Evolutionary conservation across 2,329 filamentous ascomycete genomes (phyloP), one percentile per base, ranked within the genome.

Genomic region (Epichloe coenophiala): DNA sequence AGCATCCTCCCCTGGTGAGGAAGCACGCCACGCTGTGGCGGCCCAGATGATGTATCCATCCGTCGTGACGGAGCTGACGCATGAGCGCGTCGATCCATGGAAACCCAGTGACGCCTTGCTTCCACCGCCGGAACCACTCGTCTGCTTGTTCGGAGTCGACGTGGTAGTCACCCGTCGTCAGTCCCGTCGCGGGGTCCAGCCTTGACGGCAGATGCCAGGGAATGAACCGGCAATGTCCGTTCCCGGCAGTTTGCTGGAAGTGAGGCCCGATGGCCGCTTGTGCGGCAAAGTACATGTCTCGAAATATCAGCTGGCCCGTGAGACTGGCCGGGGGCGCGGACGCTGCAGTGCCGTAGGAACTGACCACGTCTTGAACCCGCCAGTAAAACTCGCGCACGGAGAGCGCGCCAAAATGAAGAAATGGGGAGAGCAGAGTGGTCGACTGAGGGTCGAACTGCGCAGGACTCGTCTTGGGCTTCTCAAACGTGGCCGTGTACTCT

Each of bases 261-360:
- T 69, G 59, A 35, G 75, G 71, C 0, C 85, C 85, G 1, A 88
- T 68, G 0, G 77, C 74, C 1, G 84, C 83, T 61, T 90, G 84
- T 0, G 85, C 84, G 13, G 77, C 84, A 58, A 90, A 89, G 65
- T 89, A 90, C 86, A 90, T 90, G 61, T 90, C 86, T 15, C 86
- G 75, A 63, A 90, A 90, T 11, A 88, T 70, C 1, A 90, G 66
- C 58, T 90, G 86, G 3, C 86, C 86, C 0, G 76, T 81, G 15
- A 90, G 64, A 54, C 79, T 85, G n/a, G 78, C 79, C 0, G 86
- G 86, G 86, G 83, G 80, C 27, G 71, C 68, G 7, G 79, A 83
- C 3, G 76, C 77, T 2, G 71, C 72, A 35, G 72, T 71, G 36
- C 76, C 75, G 58, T 78, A 80, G 11, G 69, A 68, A 4, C 76